These are phyloP conservation scores for Penicillium goetzii DNA, from an alignment of 495 filamentous ascomycete species.

Conservation along the genomic window DNA sequence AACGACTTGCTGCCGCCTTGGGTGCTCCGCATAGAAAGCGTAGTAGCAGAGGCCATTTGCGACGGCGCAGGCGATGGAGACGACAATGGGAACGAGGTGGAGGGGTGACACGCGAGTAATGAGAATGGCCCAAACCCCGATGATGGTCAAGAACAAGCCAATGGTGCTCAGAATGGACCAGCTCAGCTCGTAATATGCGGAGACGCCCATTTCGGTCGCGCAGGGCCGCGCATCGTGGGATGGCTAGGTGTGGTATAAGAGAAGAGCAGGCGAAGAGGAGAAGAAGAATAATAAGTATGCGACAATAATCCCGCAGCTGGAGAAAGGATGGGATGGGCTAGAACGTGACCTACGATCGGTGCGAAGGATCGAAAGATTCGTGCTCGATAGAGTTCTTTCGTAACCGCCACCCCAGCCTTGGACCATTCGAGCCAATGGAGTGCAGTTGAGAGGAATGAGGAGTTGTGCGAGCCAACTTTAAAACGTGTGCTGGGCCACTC, in stretches of 20 bases:
- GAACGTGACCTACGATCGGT: not conserved
- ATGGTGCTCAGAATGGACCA: constrained; percentile 8
- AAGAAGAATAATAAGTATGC: not conserved
- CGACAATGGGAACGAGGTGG: not conserved
- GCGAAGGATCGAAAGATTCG: not conserved
- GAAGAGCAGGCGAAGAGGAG: not conserved
- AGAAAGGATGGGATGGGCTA: not conserved
- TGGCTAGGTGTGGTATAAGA: not conserved
- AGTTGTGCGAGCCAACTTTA: not conserved
- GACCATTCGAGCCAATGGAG: not conserved
- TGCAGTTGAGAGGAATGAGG: not conserved
- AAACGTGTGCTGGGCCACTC: not conserved
- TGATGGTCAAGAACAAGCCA: constrained; percentile 5
- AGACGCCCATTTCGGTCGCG: constrained; percentile 7
- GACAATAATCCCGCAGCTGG: not conserved
- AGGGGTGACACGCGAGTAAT: constrained; percentile 2
- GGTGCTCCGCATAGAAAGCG: not conserved
- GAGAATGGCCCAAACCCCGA: not conserved
- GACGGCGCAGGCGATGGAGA: constrained; percentile 3
- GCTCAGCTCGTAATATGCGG: constrained; percentile 10
- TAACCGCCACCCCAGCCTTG: not conserved
- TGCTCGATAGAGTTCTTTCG: not conserved
- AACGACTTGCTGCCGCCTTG: not conserved
- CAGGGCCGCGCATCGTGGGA: not conserved
- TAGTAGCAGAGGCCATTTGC: constrained; percentile 9